Evolutionary conservation across 73 alveolate species (phyloP).

Genomic region (Symbiodinium pilosum): DNA sequence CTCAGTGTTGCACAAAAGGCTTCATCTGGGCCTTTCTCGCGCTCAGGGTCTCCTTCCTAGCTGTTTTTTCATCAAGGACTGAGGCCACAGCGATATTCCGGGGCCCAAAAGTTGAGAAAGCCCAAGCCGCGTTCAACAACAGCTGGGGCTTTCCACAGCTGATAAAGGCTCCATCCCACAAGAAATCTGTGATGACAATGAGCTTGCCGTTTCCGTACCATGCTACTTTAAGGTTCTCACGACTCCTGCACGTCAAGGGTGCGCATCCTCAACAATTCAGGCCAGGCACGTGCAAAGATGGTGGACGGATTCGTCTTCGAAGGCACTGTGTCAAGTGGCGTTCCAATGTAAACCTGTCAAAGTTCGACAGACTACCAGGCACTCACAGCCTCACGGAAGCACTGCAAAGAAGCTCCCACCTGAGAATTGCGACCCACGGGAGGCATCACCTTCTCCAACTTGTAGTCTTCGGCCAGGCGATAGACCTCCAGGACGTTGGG

Average conservation of each 20-base stretch:
- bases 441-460: slow-evolving; percentile 83
- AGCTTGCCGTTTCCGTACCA: too few species aligned
- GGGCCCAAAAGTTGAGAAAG: too few species aligned
- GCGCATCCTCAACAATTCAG: too few species aligned
- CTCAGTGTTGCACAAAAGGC: not conserved
- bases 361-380: too few species aligned
- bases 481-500: slow-evolving; percentile 77
- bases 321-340: slow-evolving; percentile 47
- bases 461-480: slow-evolving; percentile 81
- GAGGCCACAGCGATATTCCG: not conserved
- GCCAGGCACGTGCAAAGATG: slow-evolving; percentile 52
- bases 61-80: not conserved
- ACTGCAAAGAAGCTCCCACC: not conserved
- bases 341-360: slow-evolving; percentile 55
- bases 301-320: slow-evolving; percentile 67
- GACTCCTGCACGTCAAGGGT: too few species aligned
- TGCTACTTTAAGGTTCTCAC: too few species aligned
- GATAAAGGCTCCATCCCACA: too few species aligned
- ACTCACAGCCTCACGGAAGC: not conserved
- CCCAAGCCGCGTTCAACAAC: too few species aligned
- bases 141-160: too few species aligned
- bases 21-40: not conserved
- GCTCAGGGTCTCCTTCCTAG: not conserved
- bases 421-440: slow-evolving; percentile 92
- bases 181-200: too few species aligned